Base-by-base conservation (phyloP, 495 filamentous ascomycete species). In the Hyaloscypha bicolor region DNA sequence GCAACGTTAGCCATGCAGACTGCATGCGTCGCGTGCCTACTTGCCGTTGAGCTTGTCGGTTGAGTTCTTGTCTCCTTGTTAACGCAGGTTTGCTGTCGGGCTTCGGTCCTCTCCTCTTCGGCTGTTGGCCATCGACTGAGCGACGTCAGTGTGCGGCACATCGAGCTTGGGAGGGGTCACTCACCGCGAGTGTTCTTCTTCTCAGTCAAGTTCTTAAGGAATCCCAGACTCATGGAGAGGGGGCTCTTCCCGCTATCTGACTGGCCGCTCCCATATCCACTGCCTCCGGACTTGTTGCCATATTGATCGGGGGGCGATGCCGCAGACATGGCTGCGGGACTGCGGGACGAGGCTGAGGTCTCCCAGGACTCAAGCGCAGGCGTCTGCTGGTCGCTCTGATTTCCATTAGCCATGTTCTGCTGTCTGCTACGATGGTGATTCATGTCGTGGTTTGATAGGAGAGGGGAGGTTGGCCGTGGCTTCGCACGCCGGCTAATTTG, bases 31-130 rank as follows among this genome's bases (percentile, higher is more conserved):
- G 14, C 42, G 16, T 51, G 22, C 35, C 25, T 58, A 65, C 74
- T 72, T 87, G 95, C 94, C 94, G 89, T 77, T 99, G 95, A 32
- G 95, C 95, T 80, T 97, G 94, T 63, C 95, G 86, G 75, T 99
- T 99, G 57, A 97, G 79, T 74, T 99, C 95, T 73, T 99, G 95
- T 57, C 94, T 85, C 48, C 94, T 83, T n/a, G 94, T 99, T 70
- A 96, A 78, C 57, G 95, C 93, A 4, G 95, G 95, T 72, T 97
- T 97, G 80, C 92, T 96, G 76, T 98, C 95, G 31, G 95, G 95
- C 72, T 99, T 99, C 0, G 95, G 95, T 3, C 95, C 95, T 72
- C 95, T 86, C 64, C 91, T 87, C 79, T 99, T 99, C 4, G 92
- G 88, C 29, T 91, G 82, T 71, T 95, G 88, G 19, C 94, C 94